These are phyloP conservation scores for Komagataella pseudopastoris DNA, from an alignment of 805 yeast species.

Conservation along the genomic window DNA sequence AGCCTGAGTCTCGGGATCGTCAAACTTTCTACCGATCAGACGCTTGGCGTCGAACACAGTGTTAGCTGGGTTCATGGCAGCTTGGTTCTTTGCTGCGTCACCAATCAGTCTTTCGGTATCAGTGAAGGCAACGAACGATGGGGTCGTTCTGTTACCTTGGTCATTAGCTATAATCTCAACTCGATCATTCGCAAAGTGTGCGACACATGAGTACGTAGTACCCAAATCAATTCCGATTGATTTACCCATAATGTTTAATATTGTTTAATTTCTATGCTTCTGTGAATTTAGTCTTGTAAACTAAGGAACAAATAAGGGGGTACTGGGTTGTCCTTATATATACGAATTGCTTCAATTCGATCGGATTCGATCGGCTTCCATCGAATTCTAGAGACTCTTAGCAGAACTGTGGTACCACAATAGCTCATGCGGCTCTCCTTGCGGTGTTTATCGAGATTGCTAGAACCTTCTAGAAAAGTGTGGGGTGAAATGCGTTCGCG, in stretches of 20 bases:
- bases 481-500: not conserved
- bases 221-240: conserved; percentile 71
- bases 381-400: not conserved
- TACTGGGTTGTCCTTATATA: not conserved
- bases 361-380: not conserved
- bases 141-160: conserved; percentile 97
- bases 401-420: not conserved
- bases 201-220: conserved; percentile 90
- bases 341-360: not conserved
- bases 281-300: not conserved
- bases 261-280: not conserved
- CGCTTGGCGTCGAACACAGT: conserved; percentile 88
- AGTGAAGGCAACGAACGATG: conserved; percentile 91
- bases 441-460: not conserved
- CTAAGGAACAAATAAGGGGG: not conserved
- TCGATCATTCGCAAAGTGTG: conserved; percentile 79
- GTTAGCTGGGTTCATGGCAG: conserved; percentile 83
- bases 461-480: not conserved
- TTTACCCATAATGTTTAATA: conserved; percentile 13
- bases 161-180: conserved; percentile 96
- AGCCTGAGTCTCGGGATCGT: conserved; percentile 67
- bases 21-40: conserved; percentile 81
- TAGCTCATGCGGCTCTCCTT: not conserved
- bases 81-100: conserved; percentile 96
- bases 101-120: conserved; percentile 88